Percentiles rank a stretch among this genome's conserved stretches.
phyloP scores from a whole-genome alignment of 305 asterid genomes.

The Withania somnifera region DNA sequence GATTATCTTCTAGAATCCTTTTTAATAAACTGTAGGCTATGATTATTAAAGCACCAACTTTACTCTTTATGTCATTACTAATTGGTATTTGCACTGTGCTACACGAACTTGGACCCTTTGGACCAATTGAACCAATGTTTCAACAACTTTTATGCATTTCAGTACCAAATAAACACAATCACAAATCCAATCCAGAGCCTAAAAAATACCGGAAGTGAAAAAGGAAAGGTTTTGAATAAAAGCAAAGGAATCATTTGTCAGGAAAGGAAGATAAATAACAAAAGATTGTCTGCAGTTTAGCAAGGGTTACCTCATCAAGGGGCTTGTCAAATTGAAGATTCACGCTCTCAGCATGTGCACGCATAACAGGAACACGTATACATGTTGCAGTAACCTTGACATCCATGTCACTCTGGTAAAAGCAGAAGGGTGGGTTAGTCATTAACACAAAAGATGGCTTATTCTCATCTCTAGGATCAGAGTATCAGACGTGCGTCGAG shows the following conservation, averaged over 20 bases:
- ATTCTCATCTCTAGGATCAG: background rate
- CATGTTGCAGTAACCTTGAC: constrained; percentile 95
- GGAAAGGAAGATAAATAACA: background rate
- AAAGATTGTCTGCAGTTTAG: background rate
- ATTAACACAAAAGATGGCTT: background rate
- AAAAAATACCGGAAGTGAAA: background rate
- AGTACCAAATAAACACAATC: background rate
- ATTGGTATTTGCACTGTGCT: background rate
- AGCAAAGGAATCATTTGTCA: background rate
- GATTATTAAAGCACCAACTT: background rate
- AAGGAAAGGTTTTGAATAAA: background rate
- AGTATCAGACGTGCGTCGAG: background rate
- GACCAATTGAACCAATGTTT: background rate
- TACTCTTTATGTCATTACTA: background rate
- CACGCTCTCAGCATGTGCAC: constrained; percentile 97
- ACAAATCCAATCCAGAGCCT: background rate
- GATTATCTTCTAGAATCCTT: background rate
- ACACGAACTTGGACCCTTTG: background rate
- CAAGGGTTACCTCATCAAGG: constrained; percentile 57
- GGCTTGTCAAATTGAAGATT: constrained; percentile 92
- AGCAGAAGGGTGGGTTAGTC: background rate
- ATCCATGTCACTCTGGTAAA: constrained; percentile 40
- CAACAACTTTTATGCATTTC: background rate
- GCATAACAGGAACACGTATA: constrained; percentile 95
- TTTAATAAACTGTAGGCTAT: background rate